Evolutionary conservation across 306 rosid genomes (phyloP), one percentile per base, ranked within the genome.

Genomic region (Dryas drummondii): DNA sequence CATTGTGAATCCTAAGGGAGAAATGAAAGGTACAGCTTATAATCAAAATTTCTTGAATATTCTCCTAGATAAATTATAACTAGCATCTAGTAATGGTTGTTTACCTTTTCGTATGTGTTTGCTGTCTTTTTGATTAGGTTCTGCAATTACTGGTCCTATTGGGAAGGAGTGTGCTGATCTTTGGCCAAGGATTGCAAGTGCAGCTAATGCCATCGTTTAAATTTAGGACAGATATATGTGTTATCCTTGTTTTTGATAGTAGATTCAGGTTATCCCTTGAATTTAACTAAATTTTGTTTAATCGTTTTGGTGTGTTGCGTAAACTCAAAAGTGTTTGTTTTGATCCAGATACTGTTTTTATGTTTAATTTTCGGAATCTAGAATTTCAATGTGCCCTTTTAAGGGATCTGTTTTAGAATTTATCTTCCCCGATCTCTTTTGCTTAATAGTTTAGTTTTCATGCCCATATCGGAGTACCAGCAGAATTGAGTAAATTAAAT

Each of bases 101-200:
- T 41, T 14, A 2, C 16, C 2, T 3, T 16, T 6, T 26, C 68
- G 53, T 40, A 46, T 16, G 2, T 11, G 16, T 6, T 3, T 37
- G 50, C 26, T 2, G 7, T 57, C 19, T 44, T 12, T 54, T 55
- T 61, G 12, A 47, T 61, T 52, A 89, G 93, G 89, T 5, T 86
- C 91, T 82, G 89, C 87, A 10, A 86, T 84, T 55, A 81, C 88
- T 1, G 91, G 91, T 47, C 89, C 91, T 16, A 86, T 86, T 41
- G 85, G 89, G 9, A 86, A 89, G 79, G 91, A 89, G 77, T 86
- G 93, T 50, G 89, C 91, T 41, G 93, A 84, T 79, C 79, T 86
- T 8, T 83, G 89, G 89, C 89, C 91, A 0, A 86, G 86, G 84
- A 82, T 83, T 65, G 89, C 89, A 0, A 84, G 91, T 66, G 86